A percentile compares a stretch with the other conserved stretches of the same genome.
Conservation (phyloP, 2,329 filamentous ascomycete species). For the Ampelomyces quisqualis region DNA sequence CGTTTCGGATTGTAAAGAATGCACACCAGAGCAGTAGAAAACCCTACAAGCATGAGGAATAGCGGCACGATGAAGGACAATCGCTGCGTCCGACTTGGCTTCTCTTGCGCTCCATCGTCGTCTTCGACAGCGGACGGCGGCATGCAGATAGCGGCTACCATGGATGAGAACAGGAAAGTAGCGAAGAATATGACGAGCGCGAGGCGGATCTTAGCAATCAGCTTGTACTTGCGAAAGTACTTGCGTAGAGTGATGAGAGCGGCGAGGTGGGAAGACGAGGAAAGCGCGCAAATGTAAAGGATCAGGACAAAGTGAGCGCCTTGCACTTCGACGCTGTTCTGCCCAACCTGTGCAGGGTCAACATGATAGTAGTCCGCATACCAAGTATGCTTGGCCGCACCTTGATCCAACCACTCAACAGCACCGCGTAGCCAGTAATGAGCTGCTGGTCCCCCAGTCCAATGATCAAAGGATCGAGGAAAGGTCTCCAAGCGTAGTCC, state of each 20-base stretch:
- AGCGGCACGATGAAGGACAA: slow-evolving; percentile 28
- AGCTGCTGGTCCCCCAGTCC: slow-evolving; percentile 37
- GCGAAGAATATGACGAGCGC: slow-evolving; percentile 32
- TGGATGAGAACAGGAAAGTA: slow-evolving; percentile 28
- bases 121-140: slow-evolving; percentile 9
- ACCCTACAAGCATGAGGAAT: slow-evolving; percentile 30
- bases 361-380: neutral
- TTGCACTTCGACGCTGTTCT: slow-evolving; percentile 28
- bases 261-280: slow-evolving; percentile 36
- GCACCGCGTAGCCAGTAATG: slow-evolving; percentile 34
- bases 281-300: slow-evolving; percentile 35
- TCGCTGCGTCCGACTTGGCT: slow-evolving; percentile 19
- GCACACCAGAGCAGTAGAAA: slow-evolving; percentile 32
- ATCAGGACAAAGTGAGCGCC: slow-evolving; percentile 36
- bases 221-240: slow-evolving; percentile 32
- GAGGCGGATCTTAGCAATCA: slow-evolving; percentile 33
- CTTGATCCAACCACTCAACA: slow-evolving; percentile 38
- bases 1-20: slow-evolving; percentile 26
- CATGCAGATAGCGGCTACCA: slow-evolving; percentile 29
- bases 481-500: slow-evolving; percentile 33
- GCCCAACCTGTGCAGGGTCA: slow-evolving; percentile 18
- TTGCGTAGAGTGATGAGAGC: slow-evolving; percentile 36
- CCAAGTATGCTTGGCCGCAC: slow-evolving; percentile 6
- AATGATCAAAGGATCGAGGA: slow-evolving; percentile 36
- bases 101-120: slow-evolving; percentile 4